Evolutionary conservation across 106 monocot genomes (phyloP), one percentile per base, ranked within the genome.

Genomic region (Acanthochlamys bracteata): DNA sequence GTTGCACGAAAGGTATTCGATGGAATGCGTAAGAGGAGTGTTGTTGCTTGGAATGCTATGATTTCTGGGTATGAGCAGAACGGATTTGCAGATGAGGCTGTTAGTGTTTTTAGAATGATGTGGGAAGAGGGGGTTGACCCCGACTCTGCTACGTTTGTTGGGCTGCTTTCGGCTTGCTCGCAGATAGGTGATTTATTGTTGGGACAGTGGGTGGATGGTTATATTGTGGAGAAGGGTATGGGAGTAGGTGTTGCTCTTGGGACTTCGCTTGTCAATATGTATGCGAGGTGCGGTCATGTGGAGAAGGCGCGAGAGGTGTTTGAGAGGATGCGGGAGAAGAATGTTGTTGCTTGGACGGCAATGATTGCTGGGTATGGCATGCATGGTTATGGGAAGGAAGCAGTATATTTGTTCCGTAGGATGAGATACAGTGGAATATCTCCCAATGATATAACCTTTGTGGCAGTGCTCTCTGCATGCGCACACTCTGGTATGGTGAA

Each of bases 31-130:
- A 47, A 43, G 0, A 75, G 59, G 55, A 82, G 55, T 57, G 39
- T 74, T 10, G 79, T 86, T n/a, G 72, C 81, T 22, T 81, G 81
- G 80, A 86, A 84, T 39, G 65, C 79, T 3, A 76, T 84, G 72
- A 79, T 86, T 26, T 75, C 78, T 15, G 81, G 75, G 26, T 86
- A 86, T 59, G 81, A 82, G 73, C 86, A 86, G 69, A 86, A 86
- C 56, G 86, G 86, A 11, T 52, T 70, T 42, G 73, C 69, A 0
- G 66, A 69, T 3, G 69, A 69, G 24, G 79, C 82, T 11, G 54
- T 86, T 14, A 23, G 40, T 14, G 8, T 79, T 11, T 86, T 86
- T 46, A 7, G 23, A 9, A 39, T 24, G 53, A 81, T 82, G 81
- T 19, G 15, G 39, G 60, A 53, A 10, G 59, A 21, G n/a, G 57